Percentiles rank a stretch among this genome's conserved stretches.
Evolutionary conservation across 305 asterid genomes (phyloP).

Genomic region (Caryopteris hybrid): DNA sequence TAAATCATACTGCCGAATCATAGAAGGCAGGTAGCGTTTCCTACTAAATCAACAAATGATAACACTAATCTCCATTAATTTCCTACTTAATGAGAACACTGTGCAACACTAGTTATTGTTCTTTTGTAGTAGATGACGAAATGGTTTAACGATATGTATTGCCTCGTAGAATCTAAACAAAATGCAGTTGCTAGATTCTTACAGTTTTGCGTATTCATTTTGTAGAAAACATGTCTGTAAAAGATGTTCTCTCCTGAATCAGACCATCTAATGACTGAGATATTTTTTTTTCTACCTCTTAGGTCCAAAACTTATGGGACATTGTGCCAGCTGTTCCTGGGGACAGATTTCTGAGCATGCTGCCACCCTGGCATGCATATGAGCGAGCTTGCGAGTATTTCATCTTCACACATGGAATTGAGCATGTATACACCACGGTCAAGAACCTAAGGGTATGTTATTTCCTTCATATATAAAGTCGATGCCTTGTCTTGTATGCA

Average conservation of each 20-base stretch:
- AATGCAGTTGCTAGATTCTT: neutral
- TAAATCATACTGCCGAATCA: neutral
- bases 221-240: too few relatives aligned
- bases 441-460: constrained; percentile 64
- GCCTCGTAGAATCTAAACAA: neutral
- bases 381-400: constrained; percentile 92
- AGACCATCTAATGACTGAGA: constrained; percentile 12
- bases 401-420: constrained; percentile 65
- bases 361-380: constrained; percentile 99
- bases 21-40: neutral
- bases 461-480: constrained; percentile 4
- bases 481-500: neutral
- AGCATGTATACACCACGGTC: constrained; percentile 80
- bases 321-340: constrained; percentile 85
- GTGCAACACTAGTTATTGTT: neutral
- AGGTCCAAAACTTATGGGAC: constrained; percentile 73
- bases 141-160: neutral
- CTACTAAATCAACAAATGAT: neutral
- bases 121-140: neutral
- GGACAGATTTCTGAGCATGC: constrained; percentile 93
- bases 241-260: neutral
- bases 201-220: neutral
- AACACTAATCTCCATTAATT: neutral
- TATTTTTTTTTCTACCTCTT: constrained; percentile 17
- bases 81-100: neutral